Evolutionary conservation across 306 rosid genomes (phyloP), one percentile per base, ranked within the genome.

Genomic region (Cicer yamashitae): DNA sequence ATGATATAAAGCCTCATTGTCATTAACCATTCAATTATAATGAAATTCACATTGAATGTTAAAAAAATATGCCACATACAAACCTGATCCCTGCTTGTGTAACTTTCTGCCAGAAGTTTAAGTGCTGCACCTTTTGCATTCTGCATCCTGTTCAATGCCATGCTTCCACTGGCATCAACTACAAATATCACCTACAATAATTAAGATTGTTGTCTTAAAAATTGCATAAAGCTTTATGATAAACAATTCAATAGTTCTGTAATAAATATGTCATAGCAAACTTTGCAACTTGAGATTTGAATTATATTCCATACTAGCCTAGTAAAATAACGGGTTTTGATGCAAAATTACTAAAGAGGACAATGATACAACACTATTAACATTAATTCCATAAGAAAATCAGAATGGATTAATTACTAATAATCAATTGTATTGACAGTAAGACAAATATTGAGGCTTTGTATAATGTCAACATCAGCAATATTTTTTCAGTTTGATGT

Each of bases 41-140:
- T 63, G 67, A 70, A 72, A 83, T 10, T 66, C 72, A 79, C 15
- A 50, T 17, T 41, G 17, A 37, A 18, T 58, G 67, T 7, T 18
- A 56, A 56, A 78, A 70, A 70, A 71, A 80, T 11, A 13, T 30
- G 67, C 14, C 66, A 17, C 80, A 54, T 53, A 46, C 67, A 81
- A 72, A 91, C 98, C 97, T 91, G 97, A 83, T 94, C 96, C 85
- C 98, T 86, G 92, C 97, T 94, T 60, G 98, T 94, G 77, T 94
- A 94, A 77, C 98, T 94, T 80, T 94, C 98, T 18, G 98, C 98
- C 52, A 94, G 88, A 85, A 91, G 84, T 85, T 94, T 94, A 25
- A 90, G 96, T n/a, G 97, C 97, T 6, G 96, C 98, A 79, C 98
- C 98, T 83, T 94, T 91, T 60, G 98, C 98, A 89, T 94, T 94